Evolutionary conservation across 75 land plant species (phyloP).

Genomic region (Pinus tabuliformis): DNA sequence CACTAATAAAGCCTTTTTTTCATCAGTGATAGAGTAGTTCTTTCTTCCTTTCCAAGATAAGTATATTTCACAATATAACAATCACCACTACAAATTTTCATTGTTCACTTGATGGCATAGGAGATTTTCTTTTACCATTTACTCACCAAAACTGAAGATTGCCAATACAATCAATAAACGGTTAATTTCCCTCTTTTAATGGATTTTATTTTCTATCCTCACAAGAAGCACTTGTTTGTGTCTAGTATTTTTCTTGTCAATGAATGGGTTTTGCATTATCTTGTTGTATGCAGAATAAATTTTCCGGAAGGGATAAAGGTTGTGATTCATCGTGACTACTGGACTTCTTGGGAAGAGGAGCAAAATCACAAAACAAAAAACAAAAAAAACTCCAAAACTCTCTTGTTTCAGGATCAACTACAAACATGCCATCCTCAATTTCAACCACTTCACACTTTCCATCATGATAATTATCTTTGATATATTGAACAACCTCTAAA

Average conservation of each 20-base stretch:
- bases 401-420: constrained; percentile 93
- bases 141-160: constrained; percentile 84
- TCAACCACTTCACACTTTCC: constrained; percentile 92
- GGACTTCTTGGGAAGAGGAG: constrained; percentile 80
- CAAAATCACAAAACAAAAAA: constrained; percentile 67
- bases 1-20: no score
- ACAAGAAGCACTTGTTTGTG: constrained; percentile 77
- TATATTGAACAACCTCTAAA: constrained; percentile 87
- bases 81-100: constrained; percentile 75
- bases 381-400: constrained; percentile 96
- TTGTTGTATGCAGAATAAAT: constrained; percentile 59
- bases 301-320: constrained; percentile 25
- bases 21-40: no score
- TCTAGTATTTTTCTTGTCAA: constrained; percentile 72
- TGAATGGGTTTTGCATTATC: constrained; percentile 48
- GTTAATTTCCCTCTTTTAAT: constrained; percentile 33
- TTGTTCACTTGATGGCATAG: constrained; percentile 63
- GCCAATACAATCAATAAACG: no score
- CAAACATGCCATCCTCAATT: constrained; percentile 92
- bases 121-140: constrained; percentile 59
- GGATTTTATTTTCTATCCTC: constrained; percentile 88
- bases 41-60: constrained; percentile 75
- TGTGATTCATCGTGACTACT: constrained; percentile 27
- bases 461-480: constrained; percentile 94
- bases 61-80: constrained; percentile 88